A percentile compares a stretch with the other conserved stretches of the same genome.
These are phyloP conservation scores for Trifolium dubium DNA, from an alignment of 306 rosid genomes.

Conservation along the genomic window DNA sequence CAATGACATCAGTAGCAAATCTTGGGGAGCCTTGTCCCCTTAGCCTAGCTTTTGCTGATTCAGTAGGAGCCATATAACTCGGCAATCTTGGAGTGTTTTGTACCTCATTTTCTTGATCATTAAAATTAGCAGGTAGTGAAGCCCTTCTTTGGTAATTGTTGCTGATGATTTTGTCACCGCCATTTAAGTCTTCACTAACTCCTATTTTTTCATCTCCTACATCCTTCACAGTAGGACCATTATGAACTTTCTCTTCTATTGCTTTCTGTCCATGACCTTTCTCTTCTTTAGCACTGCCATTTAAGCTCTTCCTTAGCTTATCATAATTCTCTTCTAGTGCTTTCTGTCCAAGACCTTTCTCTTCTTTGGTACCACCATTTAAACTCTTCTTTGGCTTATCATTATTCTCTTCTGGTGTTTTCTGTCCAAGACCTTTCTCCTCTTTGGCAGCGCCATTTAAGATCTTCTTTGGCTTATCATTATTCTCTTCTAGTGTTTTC, in stretches of 20 bases:
- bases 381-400: not conserved
- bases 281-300: conserved; percentile 25
- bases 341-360: conserved; percentile 33
- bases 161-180: conserved; percentile 40
- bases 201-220: conserved; percentile 39
- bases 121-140: conserved; percentile 54
- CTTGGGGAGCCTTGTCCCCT: conserved; percentile 55
- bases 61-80: conserved; percentile 70
- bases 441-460: conserved; percentile 35
- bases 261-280: conserved; percentile 28
- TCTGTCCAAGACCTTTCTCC: conserved; percentile 37
- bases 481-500: conserved; percentile 38
- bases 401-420: conserved; percentile 5
- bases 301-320: not conserved
- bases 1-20: conserved; percentile 47
- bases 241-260: not conserved
- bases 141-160: conserved; percentile 56
- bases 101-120: conserved; percentile 48
- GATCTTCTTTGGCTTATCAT: conserved; percentile 10
- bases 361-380: conserved; percentile 22
- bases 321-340: conserved; percentile 11
- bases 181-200: conserved; percentile 43
- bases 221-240: conserved; percentile 30
- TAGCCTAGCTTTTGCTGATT: conserved; percentile 70
- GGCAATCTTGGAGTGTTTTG: conserved; percentile 56